Evolutionary conservation across 2,329 filamentous ascomycete genomes (phyloP).

Genomic region (Cyclaneusma minus): DNA sequence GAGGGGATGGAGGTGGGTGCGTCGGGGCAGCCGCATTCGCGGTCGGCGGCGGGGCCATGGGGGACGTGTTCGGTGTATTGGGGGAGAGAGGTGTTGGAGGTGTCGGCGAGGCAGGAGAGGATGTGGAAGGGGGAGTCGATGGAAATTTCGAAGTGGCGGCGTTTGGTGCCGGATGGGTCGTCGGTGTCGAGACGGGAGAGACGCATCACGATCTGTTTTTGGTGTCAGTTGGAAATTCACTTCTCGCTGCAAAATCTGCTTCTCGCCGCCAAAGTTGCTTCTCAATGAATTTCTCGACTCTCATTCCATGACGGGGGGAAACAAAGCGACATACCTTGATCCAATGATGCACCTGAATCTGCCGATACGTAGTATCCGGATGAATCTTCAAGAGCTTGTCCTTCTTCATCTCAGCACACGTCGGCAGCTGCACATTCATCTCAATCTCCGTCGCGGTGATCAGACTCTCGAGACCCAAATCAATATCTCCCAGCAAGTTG

Average conservation of each 20-base stretch:
- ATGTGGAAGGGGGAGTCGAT: slow-evolving; percentile 67
- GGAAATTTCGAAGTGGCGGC: slow-evolving; percentile 62
- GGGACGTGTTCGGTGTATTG: too few species aligned
- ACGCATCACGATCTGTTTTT: slow-evolving; percentile 51
- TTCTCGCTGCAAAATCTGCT: neutral
- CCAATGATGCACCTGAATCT: slow-evolving; percentile 64
- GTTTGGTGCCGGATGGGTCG: slow-evolving; percentile 39
- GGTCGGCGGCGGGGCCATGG: slow-evolving; percentile 30
- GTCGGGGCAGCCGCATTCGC: slow-evolving; percentile 47
- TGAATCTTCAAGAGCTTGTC: slow-evolving; percentile 44
- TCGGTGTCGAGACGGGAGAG: slow-evolving; percentile 51
- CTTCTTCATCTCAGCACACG: slow-evolving; percentile 51
- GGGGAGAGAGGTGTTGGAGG: slow-evolving; percentile 54
- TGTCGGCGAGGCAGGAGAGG: slow-evolving; percentile 55
- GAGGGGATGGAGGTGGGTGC: slow-evolving; percentile 23
- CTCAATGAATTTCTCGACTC: neutral
- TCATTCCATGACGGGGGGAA: too few species aligned
- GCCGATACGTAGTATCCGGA: slow-evolving; percentile 59
- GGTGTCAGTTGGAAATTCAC: slow-evolving; percentile 2
- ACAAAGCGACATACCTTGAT: slow-evolving; percentile 45
- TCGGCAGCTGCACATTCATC: slow-evolving; percentile 58
- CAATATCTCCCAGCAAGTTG: slow-evolving; percentile 47
- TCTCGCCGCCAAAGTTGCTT: neutral
- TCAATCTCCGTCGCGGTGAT: slow-evolving; percentile 62
- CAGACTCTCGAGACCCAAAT: slow-evolving; percentile 39